These are phyloP conservation scores for Boletus eberwhitei DNA, from an alignment of 768 basidiomycete species.

Conservation along the genomic window DNA sequence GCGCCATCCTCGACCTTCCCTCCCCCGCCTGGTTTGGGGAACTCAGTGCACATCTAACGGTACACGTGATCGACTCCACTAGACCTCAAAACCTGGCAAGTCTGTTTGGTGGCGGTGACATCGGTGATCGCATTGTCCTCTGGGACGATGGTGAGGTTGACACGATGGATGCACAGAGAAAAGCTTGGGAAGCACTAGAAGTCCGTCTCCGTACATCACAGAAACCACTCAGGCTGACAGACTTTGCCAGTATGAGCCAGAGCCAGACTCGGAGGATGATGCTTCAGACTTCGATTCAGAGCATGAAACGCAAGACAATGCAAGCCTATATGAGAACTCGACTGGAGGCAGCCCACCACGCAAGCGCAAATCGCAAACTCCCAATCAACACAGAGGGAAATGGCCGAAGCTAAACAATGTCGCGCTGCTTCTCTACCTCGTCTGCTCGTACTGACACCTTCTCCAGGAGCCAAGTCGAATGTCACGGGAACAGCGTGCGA, in stretches of 20 bases:
- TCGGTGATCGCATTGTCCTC: conserved; percentile 71
- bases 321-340: conserved; percentile 40
- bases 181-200: conserved; percentile 81
- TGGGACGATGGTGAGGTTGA: conserved; percentile 92
- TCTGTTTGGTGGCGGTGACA: conserved; percentile 70
- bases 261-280: conserved; percentile 62
- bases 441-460: conserved; percentile 1
- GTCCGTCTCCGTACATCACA: conserved; percentile 42
- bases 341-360: conserved; percentile 36
- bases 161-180: conserved; percentile 63
- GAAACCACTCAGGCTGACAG: conserved; percentile 5
- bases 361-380: conserved; percentile 49
- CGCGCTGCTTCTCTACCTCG: conserved; percentile 13
- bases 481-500: conserved; percentile 65
- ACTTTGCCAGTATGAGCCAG: conserved; percentile 66
- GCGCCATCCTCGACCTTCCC: conserved; percentile 81
- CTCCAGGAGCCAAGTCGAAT: conserved; percentile 51
- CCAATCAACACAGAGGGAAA: conserved; percentile 46
- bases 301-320: conserved; percentile 42
- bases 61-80: conserved; percentile 94
- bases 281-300: conserved; percentile 44
- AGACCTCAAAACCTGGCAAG: conserved; percentile 87
- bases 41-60: conserved; percentile 55
- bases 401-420: conserved; percentile 54
- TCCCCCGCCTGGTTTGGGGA: conserved; percentile 74